Evolutionary conservation across 768 basidiomycete genomes (phyloP).

Genomic region (Leccinum pellstonianum): DNA sequence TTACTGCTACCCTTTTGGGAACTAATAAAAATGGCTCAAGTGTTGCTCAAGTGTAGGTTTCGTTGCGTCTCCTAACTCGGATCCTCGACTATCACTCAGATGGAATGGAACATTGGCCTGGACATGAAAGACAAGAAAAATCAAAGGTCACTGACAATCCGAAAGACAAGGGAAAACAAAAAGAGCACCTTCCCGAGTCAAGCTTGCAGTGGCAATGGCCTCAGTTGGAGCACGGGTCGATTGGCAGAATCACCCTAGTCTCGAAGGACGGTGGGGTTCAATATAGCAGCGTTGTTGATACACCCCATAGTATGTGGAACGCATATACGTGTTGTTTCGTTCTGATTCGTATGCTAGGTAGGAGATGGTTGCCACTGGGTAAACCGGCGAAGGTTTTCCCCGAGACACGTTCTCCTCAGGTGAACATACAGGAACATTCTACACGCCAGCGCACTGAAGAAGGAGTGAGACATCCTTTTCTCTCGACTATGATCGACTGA

Average conservation of each 20-base stretch:
- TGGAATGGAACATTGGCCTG: slow-evolving; percentile 81
- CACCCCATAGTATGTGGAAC: slow-evolving; percentile 23
- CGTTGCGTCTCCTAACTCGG: slow-evolving; percentile 17
- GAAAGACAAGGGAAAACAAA: slow-evolving; percentile 18
- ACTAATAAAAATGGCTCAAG: neutral
- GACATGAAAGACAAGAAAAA: slow-evolving; percentile 41
- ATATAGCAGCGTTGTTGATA: slow-evolving; percentile 49
- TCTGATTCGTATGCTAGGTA: slow-evolving; percentile 25
- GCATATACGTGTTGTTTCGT: neutral
- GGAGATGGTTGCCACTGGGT: slow-evolving; percentile 33
- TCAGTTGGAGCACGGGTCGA: slow-evolving; percentile 53
- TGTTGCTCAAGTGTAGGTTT: slow-evolving; percentile 15
- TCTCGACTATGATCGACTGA: neutral
- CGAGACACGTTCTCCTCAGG: slow-evolving; percentile 44
- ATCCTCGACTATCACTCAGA: slow-evolving; percentile 32
- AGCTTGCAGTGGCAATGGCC: slow-evolving; percentile 44
- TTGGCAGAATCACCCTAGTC: slow-evolving; percentile 56
- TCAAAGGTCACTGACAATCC: slow-evolving; percentile 26
- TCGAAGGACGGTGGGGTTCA: slow-evolving; percentile 43
- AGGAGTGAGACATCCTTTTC: slow-evolving; percentile 46
- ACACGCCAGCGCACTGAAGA: slow-evolving; percentile 58
- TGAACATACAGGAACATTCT: slow-evolving; percentile 32
- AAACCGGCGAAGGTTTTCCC: slow-evolving; percentile 53
- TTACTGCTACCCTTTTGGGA: slow-evolving; percentile 22
- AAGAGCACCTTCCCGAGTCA: slow-evolving; percentile 29